Conservation (phyloP, 164 flowering plant genomes). For the Berberis vulgaris region DNA sequence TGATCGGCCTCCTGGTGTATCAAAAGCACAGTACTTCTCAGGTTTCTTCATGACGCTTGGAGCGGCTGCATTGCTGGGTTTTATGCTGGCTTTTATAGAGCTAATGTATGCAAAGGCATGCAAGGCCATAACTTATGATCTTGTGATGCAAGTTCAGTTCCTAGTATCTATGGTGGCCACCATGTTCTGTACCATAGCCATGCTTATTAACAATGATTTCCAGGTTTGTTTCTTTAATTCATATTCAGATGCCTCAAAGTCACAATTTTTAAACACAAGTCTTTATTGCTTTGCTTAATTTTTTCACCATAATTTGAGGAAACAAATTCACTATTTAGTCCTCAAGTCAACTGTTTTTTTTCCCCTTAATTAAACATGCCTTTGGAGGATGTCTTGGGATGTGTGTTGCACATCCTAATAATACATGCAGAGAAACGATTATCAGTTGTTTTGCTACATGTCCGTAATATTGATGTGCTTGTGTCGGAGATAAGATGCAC, state of each 20-base stretch:
- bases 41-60: constrained; percentile 19
- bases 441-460: too few relatives aligned
- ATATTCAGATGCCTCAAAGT: not conserved
- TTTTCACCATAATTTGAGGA: too few relatives aligned
- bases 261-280: too few relatives aligned
- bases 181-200: constrained; percentile 14
- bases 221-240: constrained; percentile 6
- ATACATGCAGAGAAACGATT: too few relatives aligned
- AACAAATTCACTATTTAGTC: too few relatives aligned
- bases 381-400: too few relatives aligned
- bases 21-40: constrained; percentile 10
- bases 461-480: too few relatives aligned
- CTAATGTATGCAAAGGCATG: constrained; percentile 9
- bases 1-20: constrained; percentile 17
- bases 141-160: constrained; percentile 23
- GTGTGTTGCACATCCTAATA: too few relatives aligned
- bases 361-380: too few relatives aligned
- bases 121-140: constrained; percentile 11
- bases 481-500: not conserved
- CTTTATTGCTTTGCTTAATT: too few relatives aligned
- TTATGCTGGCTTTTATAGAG: constrained; percentile 16
- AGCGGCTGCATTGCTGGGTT: constrained; percentile 14
- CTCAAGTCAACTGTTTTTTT: too few relatives aligned
- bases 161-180: constrained; percentile 14
- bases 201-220: constrained; percentile 23